Percentiles rank a stretch among this genome's conserved stretches.
Conservation (phyloP, 1,284 basidiomycete genomes). For the Microstroma glucosiphilum region DNA sequence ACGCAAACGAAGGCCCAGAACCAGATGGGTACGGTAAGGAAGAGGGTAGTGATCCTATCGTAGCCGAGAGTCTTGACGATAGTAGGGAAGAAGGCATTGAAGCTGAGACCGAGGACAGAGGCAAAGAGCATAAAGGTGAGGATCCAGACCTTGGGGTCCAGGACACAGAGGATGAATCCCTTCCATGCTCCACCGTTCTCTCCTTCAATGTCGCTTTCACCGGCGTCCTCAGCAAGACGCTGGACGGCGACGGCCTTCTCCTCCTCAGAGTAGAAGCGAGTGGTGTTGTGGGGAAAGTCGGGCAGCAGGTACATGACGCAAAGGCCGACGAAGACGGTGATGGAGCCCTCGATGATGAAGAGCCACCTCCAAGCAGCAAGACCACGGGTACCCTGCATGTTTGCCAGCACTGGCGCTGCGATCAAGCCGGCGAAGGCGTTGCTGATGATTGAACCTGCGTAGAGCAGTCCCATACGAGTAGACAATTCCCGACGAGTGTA, state of each 20-base stretch:
- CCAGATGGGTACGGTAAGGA: slow-evolving; percentile 19
- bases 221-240: slow-evolving; percentile 55
- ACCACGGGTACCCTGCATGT: slow-evolving; percentile 11
- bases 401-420: slow-evolving; percentile 12
- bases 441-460: slow-evolving; percentile 13
- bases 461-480: slow-evolving; percentile 13
- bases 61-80: slow-evolving; percentile 32
- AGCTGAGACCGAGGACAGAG: slow-evolving; percentile 10
- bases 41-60: slow-evolving; percentile 14
- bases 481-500: slow-evolving; percentile 15
- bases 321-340: slow-evolving; percentile 23
- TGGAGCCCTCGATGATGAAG: slow-evolving; percentile 34
- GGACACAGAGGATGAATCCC: slow-evolving; percentile 26
- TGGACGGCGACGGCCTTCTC: slow-evolving; percentile 28
- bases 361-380: slow-evolving; percentile 35
- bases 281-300: slow-evolving; percentile 34
- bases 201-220: slow-evolving; percentile 51
- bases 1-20: slow-evolving; percentile 32
- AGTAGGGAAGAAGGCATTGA: slow-evolving; percentile 50
- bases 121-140: slow-evolving; percentile 26
- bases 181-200: slow-evolving; percentile 46
- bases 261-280: slow-evolving; percentile 20
- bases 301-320: slow-evolving; percentile 24
- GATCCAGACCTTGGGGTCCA: slow-evolving; percentile 31
- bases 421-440: slow-evolving; percentile 17